phyloP scores from a whole-genome alignment of 2,329 filamentous ascomycete genomes.

The Colletotrichum acutatum region DNA sequence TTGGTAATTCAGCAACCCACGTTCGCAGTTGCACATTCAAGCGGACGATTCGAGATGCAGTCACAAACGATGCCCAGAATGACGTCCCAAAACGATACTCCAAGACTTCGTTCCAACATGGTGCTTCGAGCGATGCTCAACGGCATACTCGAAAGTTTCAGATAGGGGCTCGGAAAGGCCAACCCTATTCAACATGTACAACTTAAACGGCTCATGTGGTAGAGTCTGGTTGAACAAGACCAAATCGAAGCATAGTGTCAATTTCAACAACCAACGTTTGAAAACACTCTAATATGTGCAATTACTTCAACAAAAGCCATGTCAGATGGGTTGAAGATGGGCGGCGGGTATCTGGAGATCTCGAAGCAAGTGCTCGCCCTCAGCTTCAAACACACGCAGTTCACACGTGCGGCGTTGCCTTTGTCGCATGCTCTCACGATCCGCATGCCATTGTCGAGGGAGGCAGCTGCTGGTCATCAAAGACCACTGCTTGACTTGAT shows the following conservation, averaged over 20 bases:
- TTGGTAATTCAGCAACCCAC: not conserved
- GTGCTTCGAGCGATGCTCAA: not conserved
- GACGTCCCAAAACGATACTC: not conserved
- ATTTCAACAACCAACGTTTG: not conserved
- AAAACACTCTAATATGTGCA: not conserved
- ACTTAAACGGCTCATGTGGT: not conserved
- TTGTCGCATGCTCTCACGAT: constrained; percentile 9
- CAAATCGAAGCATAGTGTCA: not conserved
- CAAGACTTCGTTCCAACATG: not conserved
- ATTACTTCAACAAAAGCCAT: not conserved
- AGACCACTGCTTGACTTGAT: not conserved
- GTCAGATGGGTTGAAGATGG: not conserved
- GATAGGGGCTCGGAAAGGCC: not conserved
- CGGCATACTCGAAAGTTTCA: not conserved
- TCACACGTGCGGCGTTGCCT: not conserved
- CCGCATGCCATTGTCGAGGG: constrained; percentile 1
- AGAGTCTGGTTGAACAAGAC: not conserved
- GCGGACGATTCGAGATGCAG: not conserved
- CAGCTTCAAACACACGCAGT: not conserved
- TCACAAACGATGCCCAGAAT: no score
- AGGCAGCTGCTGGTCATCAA: constrained; percentile 21
- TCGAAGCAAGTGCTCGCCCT: not conserved
- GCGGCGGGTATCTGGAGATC: not conserved
- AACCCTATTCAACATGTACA: not conserved
- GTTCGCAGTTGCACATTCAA: not conserved